Evolutionary conservation across 495 filamentous ascomycete species (phyloP), one percentile per base, ranked within the genome.

Genomic region (Viridothelium virens): DNA sequence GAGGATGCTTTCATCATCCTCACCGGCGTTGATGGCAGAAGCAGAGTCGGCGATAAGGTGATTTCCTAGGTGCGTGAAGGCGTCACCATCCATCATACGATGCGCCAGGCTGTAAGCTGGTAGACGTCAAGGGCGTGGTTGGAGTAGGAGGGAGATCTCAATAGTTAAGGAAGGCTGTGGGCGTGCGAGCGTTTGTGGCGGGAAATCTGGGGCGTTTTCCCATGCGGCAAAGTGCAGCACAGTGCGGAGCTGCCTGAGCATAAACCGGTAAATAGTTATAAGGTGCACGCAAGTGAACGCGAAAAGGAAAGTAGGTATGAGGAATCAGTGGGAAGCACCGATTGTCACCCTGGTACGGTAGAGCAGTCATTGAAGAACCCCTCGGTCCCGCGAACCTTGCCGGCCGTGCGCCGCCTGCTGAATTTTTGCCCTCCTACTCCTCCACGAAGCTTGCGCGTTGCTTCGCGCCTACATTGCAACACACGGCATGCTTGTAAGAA

Each of bases 21-120:
- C 91, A 72, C 87, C 88, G 63, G 86, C 86, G 72, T 91, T 89
- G 68, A 95, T 92, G 38, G 85, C 85, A 41, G 85, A 84, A 36
- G 84, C 84, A 33, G 86, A 88, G 74, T 90, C 84, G 69, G 84
- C 89, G 73, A 89, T 85, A 68, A 91, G 81, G 76, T 92, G 88
- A 74, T 91, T 92, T 65, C 88, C 90, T 59, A 94, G 82, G 73
- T 93, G 88, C 64, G 88, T 93, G 72, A 94, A 94, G 65, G 90
- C 89, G 31, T 59, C 53, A 72, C 87, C 89, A 75, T 92, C 89
- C 89, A 92, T 92, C 66, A 59, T 59, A 59, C 25, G 53, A 36
- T 59, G 53, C 53, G 53, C 53, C 10, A 59, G 53, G 53, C 53
- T 59, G 31, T 11, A 36, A 36, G 5, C n/a, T 18, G n/a, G n/a